Evolutionary conservation across 768 basidiomycete genomes (phyloP), one percentile per base, ranked within the genome.

Genomic region (Termitomyces sp.): DNA sequence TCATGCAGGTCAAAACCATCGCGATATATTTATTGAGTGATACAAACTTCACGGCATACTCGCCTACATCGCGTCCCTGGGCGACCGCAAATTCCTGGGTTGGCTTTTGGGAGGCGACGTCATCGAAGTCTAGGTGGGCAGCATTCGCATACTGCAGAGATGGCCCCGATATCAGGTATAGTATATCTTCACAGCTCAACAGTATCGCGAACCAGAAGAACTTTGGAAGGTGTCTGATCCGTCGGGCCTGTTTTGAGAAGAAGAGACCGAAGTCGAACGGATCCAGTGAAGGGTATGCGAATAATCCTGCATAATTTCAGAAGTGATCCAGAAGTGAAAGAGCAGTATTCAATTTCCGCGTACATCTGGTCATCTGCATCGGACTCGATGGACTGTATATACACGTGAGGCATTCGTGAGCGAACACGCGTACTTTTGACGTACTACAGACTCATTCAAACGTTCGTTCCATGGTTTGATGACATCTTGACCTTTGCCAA

Each of bases 321-420:
- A 36, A 4, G 40, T 50, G 30, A 48, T 54, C 56, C 30, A 53
- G 48, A 36, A 6, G 30, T 51, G 26, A 48, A 58, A 40, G 49
- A 49, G 50, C 43, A 52, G 32, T 26, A 36, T 58, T 38, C 32
- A 4, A 40, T 46, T 18, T 12, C 18, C 30, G 50, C 79, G 66
- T 71, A 92, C 91, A 97, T 72, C 71, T 93, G 89, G 68, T 95
- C 94, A 72, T 96, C 95, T 36, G 89, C 89, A 63, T 97, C 95
- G 18, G 92, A 94, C 71, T 94, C 89, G 59, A 95, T 70, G 61
- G 74, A 91, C 94, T 97, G 26, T 56, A 36, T 14, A 35, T 30
- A 26, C 14, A 44, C 57, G 55, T 60, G 44, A 51, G 35, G 14
- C 51, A 20, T 47, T 23, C 58, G 50, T 35, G 58, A 33, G 40